Evolutionary conservation across 2,329 filamentous ascomycete genomes (phyloP).

Genomic region (Pseudocercospora fuligena): DNA sequence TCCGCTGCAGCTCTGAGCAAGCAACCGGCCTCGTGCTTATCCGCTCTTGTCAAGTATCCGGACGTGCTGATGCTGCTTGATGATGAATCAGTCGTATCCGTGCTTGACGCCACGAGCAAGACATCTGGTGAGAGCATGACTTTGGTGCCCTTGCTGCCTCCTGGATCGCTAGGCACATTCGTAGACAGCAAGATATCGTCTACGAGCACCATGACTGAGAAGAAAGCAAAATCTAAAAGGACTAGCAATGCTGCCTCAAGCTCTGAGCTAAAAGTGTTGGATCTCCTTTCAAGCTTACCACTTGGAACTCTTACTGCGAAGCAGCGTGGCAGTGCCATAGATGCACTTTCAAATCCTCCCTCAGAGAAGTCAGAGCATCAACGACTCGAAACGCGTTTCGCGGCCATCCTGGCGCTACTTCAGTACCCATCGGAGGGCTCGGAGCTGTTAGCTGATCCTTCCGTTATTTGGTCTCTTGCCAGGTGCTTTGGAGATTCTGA

Average conservation of each 20-base stretch:
- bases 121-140: background rate
- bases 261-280: background rate
- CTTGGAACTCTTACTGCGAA: background rate
- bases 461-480: background rate
- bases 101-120: background rate
- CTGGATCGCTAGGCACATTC: background rate
- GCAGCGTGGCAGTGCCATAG: background rate
- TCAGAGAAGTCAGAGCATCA: background rate
- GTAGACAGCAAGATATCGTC: background rate
- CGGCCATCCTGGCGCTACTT: background rate
- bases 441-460: background rate
- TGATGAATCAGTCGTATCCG: background rate
- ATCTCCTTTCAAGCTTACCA: background rate
- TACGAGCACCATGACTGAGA: background rate
- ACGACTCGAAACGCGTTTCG: conserved; percentile 1
- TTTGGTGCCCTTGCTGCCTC: background rate
- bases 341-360: background rate
- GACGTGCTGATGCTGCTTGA: background rate
- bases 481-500: background rate
- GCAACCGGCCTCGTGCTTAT: background rate
- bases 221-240: background rate
- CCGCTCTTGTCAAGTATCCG: background rate
- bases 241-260: background rate
- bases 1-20: conserved; percentile 13
- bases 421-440: background rate